These are phyloP conservation scores for Corylus heterophylla DNA, from an alignment of 306 rosid genomes.

Conservation along the genomic window DNA sequence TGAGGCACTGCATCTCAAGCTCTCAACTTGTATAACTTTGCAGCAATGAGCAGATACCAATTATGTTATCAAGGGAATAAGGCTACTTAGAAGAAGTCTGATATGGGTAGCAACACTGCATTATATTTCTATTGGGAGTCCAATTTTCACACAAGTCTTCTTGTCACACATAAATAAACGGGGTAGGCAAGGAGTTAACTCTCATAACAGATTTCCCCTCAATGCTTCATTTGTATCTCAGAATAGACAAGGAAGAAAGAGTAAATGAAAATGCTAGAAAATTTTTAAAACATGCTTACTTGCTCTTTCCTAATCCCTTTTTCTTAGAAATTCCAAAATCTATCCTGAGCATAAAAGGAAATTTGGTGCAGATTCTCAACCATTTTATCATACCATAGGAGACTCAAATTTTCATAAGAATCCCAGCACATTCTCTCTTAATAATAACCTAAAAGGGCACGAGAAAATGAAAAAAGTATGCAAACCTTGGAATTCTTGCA, in stretches of 20 bases:
- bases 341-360: neutral
- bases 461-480: slow-evolving; percentile 17
- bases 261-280: neutral
- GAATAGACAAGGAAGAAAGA: neutral
- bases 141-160: neutral
- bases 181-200: neutral
- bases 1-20: neutral
- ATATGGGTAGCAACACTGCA: neutral
- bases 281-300: neutral
- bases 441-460: neutral
- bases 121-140: neutral
- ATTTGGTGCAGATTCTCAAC: neutral
- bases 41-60: neutral
- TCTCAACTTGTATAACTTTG: neutral
- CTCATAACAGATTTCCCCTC: neutral
- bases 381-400: neutral
- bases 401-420: neutral
- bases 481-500: slow-evolving; percentile 92
- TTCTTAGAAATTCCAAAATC: neutral
- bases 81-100: slow-evolving; percentile 4
- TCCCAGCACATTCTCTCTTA: neutral
- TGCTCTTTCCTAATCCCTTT: neutral
- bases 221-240: neutral
- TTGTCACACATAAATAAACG: neutral
- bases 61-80: neutral